Percentiles rank a stretch among this genome's conserved stretches.
These are phyloP conservation scores for Globisporangium canariense DNA, from an alignment of 352 stramenopile genomes.

Conservation along the genomic window DNA sequence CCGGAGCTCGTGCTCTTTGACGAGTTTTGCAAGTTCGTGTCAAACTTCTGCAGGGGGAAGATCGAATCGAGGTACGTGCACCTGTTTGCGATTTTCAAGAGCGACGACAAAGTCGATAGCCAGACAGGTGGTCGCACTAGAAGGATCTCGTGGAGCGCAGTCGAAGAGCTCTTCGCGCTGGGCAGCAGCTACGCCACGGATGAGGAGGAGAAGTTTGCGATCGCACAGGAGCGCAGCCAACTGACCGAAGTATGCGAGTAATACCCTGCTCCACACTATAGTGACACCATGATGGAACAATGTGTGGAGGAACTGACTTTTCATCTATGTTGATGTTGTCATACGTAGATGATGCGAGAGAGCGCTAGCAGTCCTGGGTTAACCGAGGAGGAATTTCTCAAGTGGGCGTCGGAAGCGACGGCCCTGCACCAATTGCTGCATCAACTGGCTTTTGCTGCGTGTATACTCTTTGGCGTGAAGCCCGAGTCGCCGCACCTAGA, in stretches of 20 bases:
- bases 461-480: conserved; percentile 74
- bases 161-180: conserved; percentile 46
- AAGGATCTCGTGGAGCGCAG: conserved; percentile 29
- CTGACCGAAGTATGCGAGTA: conserved; percentile 34
- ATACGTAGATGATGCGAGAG: background rate
- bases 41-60: conserved; percentile 64
- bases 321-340: background rate
- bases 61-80: conserved; percentile 33
- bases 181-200: conserved; percentile 25
- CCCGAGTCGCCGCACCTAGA: conserved; percentile 63
- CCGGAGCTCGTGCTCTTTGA: conserved; percentile 68
- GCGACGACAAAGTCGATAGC: conserved; percentile 4
- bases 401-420: conserved; percentile 40
- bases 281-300: background rate
- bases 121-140: background rate
- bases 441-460: conserved; percentile 71
- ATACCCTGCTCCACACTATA: conserved; percentile 2
- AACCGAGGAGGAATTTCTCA: conserved; percentile 44
- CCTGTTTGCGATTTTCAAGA: conserved; percentile 63
- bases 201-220: conserved; percentile 16
- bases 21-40: conserved; percentile 80
- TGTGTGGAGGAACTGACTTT: background rate
- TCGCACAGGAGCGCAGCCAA: conserved; percentile 31
- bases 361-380: conserved; percentile 10
- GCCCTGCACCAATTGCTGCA: conserved; percentile 54